Conservation (phyloP, 345 rosid species). For the Geranium brycei region DNA sequence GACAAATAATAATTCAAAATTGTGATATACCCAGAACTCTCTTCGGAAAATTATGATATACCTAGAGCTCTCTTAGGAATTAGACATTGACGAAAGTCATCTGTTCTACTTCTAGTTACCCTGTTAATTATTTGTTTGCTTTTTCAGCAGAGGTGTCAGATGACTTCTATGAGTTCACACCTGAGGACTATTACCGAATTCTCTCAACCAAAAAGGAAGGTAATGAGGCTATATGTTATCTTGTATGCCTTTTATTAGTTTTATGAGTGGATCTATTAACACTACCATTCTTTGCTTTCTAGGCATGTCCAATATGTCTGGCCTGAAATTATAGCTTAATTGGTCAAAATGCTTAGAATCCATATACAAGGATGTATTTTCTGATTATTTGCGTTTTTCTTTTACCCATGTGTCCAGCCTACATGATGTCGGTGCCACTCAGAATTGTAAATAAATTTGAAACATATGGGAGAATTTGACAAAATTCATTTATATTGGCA, state of each 20-base stretch:
- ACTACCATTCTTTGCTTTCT: no score
- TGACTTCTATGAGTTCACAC: slow-evolving; percentile 75
- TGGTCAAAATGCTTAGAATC: no score
- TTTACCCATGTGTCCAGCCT: neutral
- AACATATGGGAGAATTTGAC: neutral
- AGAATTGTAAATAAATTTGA: neutral
- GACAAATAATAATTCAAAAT: neutral
- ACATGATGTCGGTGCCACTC: neutral
- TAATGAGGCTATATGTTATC: slow-evolving; percentile 8
- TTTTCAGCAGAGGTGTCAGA: slow-evolving; percentile 50
- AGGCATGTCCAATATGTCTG: no score
- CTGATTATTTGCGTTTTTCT: no score
- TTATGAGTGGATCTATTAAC: no score
- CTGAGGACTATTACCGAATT: slow-evolving; percentile 58
- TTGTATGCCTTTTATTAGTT: neutral
- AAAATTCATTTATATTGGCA: no score
- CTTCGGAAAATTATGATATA: neutral
- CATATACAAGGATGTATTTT: no score
- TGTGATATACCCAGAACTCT: neutral
- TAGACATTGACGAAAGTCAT: neutral
- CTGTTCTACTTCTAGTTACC: neutral
- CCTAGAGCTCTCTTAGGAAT: neutral
- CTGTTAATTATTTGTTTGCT: slow-evolving; percentile 7
- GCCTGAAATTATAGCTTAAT: no score
- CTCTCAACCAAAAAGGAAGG: slow-evolving; percentile 55